Percentiles rank a stretch among this genome's conserved stretches.
Evolutionary conservation across 2,329 filamentous ascomycete genomes (phyloP).

Genomic region (Penicillium hordei): DNA sequence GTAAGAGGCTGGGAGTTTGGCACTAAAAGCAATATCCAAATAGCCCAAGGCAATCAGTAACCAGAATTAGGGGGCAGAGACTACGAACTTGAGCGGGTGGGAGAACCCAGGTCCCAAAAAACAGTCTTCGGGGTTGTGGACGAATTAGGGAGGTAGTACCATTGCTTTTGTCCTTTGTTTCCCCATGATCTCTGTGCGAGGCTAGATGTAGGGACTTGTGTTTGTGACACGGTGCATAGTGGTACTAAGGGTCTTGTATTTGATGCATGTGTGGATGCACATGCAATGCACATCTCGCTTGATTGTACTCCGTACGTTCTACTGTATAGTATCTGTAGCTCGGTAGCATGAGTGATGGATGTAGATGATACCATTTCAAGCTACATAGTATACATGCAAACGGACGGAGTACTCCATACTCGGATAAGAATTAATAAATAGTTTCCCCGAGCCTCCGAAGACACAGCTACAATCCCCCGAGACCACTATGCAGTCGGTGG

Average conservation of each 20-base stretch:
- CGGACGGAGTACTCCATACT: too few species aligned
- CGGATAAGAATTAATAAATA: not conserved
- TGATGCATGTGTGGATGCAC: not conserved
- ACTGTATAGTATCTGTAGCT: not conserved
- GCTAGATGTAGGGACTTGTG: slow-evolving; percentile 5
- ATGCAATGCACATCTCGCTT: not conserved
- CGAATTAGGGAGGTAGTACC: slow-evolving; percentile 13
- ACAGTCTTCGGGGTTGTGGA: slow-evolving; percentile 13
- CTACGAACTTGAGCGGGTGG: not conserved
- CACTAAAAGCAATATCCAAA: not conserved
- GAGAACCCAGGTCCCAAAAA: not conserved
- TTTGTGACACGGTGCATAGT: not conserved
- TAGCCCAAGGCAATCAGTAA: not conserved
- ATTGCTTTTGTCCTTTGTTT: not conserved
- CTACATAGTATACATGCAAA: not conserved
- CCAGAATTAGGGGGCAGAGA: not conserved
- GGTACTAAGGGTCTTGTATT: not conserved
- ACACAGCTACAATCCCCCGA: not conserved
- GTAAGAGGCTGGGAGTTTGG: not conserved
- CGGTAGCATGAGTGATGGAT: too few species aligned
- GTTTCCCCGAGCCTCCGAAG: slow-evolving; percentile 3
- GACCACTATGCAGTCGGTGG: not conserved
- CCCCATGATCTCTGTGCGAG: slow-evolving; percentile 6
- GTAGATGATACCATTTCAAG: not conserved
- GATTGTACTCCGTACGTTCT: not conserved